These are phyloP conservation scores for Trifolium repens DNA, from an alignment of 306 rosid species.

Conservation along the genomic window DNA sequence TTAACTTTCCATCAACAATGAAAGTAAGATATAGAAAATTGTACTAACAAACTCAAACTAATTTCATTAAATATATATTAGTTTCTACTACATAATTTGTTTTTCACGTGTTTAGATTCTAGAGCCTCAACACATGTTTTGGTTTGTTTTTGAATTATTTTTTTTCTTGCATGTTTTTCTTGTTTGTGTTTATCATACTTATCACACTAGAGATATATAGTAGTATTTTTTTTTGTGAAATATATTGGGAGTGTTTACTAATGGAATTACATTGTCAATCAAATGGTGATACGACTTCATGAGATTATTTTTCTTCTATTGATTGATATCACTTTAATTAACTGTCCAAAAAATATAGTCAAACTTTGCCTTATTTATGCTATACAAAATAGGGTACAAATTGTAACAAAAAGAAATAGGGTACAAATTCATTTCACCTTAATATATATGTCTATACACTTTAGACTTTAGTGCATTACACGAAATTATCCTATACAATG, in stretches of 20 bases:
- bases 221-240: neutral
- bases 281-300: constrained; percentile 20
- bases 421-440: neutral
- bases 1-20: neutral
- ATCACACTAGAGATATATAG: neutral
- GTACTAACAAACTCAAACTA: neutral
- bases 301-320: constrained; percentile 26
- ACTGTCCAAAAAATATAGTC: constrained; percentile 4
- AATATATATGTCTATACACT: neutral
- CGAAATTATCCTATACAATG: neutral
- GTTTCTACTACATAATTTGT: neutral
- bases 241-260: neutral
- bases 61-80: neutral
- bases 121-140: neutral
- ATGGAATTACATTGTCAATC: neutral
- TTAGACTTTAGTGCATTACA: neutral
- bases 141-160: neutral
- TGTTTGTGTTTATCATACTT: constrained; percentile 18
- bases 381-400: neutral
- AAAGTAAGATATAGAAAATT: neutral
- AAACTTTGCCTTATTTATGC: constrained; percentile 22
- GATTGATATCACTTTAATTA: constrained; percentile 11
- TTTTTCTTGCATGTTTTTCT: neutral
- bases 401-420: neutral
- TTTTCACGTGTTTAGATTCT: neutral